Evolutionary conservation across 2,329 filamentous ascomycete genomes (phyloP), one percentile per base, ranked within the genome.

Genomic region (Ascochyta rabiei): DNA sequence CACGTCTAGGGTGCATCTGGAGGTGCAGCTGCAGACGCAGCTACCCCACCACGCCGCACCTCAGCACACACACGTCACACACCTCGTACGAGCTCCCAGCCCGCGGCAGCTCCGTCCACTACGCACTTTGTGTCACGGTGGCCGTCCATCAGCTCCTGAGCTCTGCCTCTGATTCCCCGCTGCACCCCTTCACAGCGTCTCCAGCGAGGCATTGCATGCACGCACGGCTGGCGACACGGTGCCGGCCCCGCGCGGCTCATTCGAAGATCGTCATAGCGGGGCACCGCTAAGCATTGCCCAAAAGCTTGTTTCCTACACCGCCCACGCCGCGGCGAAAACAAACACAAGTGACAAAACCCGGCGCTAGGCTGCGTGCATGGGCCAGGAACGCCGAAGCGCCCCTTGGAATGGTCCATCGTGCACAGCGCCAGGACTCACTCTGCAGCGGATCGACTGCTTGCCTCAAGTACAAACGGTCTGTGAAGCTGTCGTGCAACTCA

Each of bases 291-390:
- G 61, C 60, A 43, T 62, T 56, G 49, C 44, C 43, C 50, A 23
- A 53, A 65, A 62, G 64, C 64, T 67, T 67, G 56, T 62, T 52
- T 10, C 18, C 21, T 40, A 51, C 55, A 63, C 62, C 59, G 56
- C 50, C 46, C 40, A 19, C 18, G 6, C 16, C 15, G n/a, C 10
- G 10, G 21, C 26, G 33, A n/a, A 4, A 10, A 4, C 21, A 6
- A 4, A 23, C 21, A 23, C 21, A 23, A 4, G 6, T 23, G 21
- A 6, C n/a, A 26, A 16, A 45, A 8, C 24, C 21, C 4, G 43
- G 31, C 24, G 50, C 50, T 53, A 44, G 43, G 49, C 33, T 44
- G 16, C 30, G 18, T 24, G 26, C 30, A 49, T 37, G 31, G 44
- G 19, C 39, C 44, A 53, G 50, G 39, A 39, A 53, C 44, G 23